Evolutionary conservation across 1,139 yeast species (phyloP).

Genomic region (Citeromyces hawaiiensis): DNA sequence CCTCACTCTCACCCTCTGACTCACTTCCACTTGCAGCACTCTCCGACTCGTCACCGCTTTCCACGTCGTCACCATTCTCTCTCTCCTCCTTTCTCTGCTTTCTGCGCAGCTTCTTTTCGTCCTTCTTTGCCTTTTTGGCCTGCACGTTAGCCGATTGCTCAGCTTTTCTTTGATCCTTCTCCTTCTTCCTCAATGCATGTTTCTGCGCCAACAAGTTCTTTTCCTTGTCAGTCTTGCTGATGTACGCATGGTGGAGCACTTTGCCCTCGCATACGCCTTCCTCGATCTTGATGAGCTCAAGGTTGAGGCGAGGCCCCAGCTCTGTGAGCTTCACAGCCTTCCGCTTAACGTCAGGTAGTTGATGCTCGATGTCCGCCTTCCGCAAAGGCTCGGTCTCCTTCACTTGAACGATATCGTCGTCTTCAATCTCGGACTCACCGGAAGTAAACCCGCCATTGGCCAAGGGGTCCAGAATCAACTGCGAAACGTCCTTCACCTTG

Average conservation of each 20-base stretch:
- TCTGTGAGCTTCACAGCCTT: slow-evolving; percentile 89
- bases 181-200: slow-evolving; percentile 47
- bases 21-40: slow-evolving; percentile 8
- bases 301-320: slow-evolving; percentile 80
- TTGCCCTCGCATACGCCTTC: slow-evolving; percentile 85
- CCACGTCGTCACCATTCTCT: slow-evolving; percentile 7
- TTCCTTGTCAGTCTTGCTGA: slow-evolving; percentile 52
- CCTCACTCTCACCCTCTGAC: slow-evolving; percentile 5
- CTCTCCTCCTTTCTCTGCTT: slow-evolving; percentile 20
- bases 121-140: slow-evolving; percentile 62
- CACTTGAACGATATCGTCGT: slow-evolving; percentile 64
- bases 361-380: slow-evolving; percentile 8
- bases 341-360: slow-evolving; percentile 32
- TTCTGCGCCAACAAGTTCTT: slow-evolving; percentile 36
- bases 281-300: slow-evolving; percentile 74
- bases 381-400: slow-evolving; percentile 18
- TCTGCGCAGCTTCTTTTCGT: slow-evolving; percentile 54
- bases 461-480: slow-evolving; percentile 72
- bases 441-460: slow-evolving; percentile 69
- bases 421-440: slow-evolving; percentile 81
- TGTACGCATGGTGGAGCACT: slow-evolving; percentile 66
- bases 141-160: slow-evolving; percentile 72
- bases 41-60: slow-evolving; percentile 9
- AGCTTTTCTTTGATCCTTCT: slow-evolving; percentile 62
- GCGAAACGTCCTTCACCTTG: slow-evolving; percentile 63